A percentile compares a stretch with the other conserved stretches of the same genome.
Evolutionary conservation across 75 land plant genomes (phyloP).

Genomic region (Selaginella tamariscina): DNA sequence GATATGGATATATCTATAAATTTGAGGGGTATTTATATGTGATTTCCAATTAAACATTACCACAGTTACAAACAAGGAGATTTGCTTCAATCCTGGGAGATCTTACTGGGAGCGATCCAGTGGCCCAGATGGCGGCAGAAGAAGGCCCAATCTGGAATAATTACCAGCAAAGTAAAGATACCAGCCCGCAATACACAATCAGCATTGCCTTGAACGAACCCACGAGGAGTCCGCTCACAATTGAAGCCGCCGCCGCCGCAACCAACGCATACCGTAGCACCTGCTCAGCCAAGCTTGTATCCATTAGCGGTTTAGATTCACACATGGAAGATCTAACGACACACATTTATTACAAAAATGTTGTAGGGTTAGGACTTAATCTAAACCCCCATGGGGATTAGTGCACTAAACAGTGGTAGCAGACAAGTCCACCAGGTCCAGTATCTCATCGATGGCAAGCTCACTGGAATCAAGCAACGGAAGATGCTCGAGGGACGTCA

Average conservation of each 20-base stretch:
- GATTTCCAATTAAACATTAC: too few species aligned
- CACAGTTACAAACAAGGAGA: too few species aligned
- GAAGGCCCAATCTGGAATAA: not conserved
- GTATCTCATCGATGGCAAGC: not conserved
- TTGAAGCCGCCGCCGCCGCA: not conserved
- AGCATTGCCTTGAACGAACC: not conserved
- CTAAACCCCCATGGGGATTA: too few species aligned
- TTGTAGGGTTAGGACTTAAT: too few species aligned
- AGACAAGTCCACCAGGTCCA: not conserved
- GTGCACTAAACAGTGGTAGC: too few species aligned
- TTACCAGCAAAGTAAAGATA: not conserved
- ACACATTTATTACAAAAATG: too few species aligned
- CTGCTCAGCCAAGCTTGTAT: not conserved
- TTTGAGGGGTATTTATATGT: too few species aligned
- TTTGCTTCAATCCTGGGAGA: not conserved
- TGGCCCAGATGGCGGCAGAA: not conserved
- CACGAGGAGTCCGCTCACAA: not conserved
- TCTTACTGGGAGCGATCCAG: not conserved
- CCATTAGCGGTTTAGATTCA: too few species aligned
- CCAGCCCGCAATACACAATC: not conserved
- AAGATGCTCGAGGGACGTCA: not conserved
- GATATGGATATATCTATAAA: too few species aligned
- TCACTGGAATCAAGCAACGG: not conserved
- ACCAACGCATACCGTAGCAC: not conserved
- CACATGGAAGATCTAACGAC: too few species aligned